Evolutionary conservation across 805 yeast species (phyloP), one percentile per base, ranked within the genome.

Genomic region (Nakazawaea ernobii): DNA sequence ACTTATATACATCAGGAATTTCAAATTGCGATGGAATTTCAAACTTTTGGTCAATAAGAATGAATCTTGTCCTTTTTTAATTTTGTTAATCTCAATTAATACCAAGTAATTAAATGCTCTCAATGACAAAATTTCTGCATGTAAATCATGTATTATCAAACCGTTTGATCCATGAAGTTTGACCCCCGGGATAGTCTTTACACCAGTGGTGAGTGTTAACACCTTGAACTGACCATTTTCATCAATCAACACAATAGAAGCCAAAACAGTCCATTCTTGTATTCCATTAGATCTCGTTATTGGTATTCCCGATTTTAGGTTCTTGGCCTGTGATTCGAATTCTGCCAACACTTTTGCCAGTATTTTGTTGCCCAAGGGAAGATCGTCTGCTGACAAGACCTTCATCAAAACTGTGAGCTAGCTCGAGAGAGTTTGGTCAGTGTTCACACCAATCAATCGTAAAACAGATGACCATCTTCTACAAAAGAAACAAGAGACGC

Each of bases 241-340:
- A 2, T 54, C 52, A 4, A 58, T 44, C 9, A 65, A 17, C 0
- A 79, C 77, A 0, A 90, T 56, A 0, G 91, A 84, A 0, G 96
- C 87, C 14, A 90, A 55, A 0, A 89, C 86, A 0, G 97, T 87
- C 90, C 96, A 89, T 66, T 91, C 97, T 35, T 65, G 59, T 0
- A 70, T 67, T 0, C 88, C 86, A 56, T 86, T 84, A 2, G 90
- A 75, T 35, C 86, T 69, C 1, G 60, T 53, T 0, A 60, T 57
- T 0, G 95, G 95, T 59, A 79, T 82, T 1, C 87, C 87, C 35
- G 57, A 40, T 11, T 54, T 60, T 41, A 70, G 20, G 8, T 11
- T 14, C 26, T 35, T 27, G n/a, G 46, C 33, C 2, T 28, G 53
- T 20, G 46, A 49, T 15, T 57, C 52, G 56, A 74, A 77, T 8